Conservation (phyloP, 2,329 filamentous ascomycete genomes). For the Zelopaecilomyces penicillatus region DNA sequence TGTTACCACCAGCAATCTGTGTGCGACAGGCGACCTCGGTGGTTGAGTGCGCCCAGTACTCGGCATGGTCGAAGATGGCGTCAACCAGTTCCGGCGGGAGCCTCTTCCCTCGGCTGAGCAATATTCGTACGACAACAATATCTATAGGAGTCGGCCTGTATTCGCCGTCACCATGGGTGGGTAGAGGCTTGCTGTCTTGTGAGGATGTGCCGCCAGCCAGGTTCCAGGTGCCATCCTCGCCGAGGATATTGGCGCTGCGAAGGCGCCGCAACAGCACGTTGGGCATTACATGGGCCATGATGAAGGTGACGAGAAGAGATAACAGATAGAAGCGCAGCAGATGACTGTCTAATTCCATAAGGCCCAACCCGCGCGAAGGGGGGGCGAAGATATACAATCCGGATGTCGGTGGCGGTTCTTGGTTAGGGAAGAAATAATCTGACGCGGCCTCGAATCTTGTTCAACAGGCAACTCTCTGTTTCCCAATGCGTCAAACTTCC, state of each 20-base stretch:
- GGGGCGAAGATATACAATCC: no score
- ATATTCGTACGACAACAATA: conserved; percentile 38
- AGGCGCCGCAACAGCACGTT: neutral
- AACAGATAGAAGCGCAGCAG: no score
- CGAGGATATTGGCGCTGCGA: neutral
- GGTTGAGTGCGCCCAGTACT: conserved; percentile 51
- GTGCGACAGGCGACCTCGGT: conserved; percentile 24
- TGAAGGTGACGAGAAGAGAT: no score
- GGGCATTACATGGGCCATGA: neutral
- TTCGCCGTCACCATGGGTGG: neutral
- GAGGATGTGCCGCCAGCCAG: neutral
- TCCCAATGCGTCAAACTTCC: no score
- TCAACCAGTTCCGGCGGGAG: conserved; percentile 50
- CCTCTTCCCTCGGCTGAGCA: conserved; percentile 33
- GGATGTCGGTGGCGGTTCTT: no score
- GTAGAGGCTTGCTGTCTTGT: neutral
- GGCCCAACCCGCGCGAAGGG: no score
- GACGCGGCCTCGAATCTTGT: no score
- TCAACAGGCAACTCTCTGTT: no score
- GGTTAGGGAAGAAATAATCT: no score
- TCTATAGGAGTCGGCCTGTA: conserved; percentile 37
- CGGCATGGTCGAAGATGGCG: conserved; percentile 48
- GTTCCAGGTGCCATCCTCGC: neutral
- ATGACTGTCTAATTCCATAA: no score
- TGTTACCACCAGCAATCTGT: conserved; percentile 12